Evolutionary conservation across 192 early-diverging fungal genomes (phyloP).

Genomic region (Dissophora globulifera): DNA sequence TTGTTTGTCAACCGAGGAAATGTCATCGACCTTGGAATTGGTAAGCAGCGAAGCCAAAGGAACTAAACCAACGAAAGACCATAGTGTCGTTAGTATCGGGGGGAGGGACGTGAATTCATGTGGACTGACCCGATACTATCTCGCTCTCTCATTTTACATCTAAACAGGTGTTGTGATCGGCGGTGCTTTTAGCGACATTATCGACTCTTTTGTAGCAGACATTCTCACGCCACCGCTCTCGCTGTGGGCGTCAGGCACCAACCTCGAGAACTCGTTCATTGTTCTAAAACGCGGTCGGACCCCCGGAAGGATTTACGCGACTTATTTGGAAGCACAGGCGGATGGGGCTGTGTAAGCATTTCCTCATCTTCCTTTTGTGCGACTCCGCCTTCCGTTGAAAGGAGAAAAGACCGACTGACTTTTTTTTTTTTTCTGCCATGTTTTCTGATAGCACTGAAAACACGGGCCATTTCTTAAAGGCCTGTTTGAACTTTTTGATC

Average conservation of each 20-base stretch:
- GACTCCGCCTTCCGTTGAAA: background rate
- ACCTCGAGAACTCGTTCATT: constrained; percentile 57
- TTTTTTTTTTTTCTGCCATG: background rate
- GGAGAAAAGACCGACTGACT: background rate
- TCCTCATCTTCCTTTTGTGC: background rate
- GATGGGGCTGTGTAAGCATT: constrained; percentile 55
- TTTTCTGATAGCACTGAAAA: constrained; percentile 40
- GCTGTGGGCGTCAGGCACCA: constrained; percentile 47
- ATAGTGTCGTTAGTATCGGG: too few species aligned
- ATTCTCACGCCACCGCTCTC: constrained; percentile 56
- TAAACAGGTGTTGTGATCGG: constrained; percentile 54
- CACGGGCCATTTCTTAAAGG: constrained; percentile 45
- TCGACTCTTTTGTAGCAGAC: constrained; percentile 56
- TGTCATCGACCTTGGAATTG: constrained; percentile 29
- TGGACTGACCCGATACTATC: too few species aligned
- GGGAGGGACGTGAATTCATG: too few species aligned
- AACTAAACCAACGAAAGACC: background rate
- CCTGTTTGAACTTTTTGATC: constrained; percentile 36
- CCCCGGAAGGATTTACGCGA: constrained; percentile 19
- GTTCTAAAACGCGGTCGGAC: constrained; percentile 42
- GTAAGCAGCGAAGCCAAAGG: background rate
- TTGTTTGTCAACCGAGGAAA: constrained; percentile 29
- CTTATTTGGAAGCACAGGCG: constrained; percentile 53
- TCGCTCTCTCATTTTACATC: background rate
- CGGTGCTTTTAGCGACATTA: constrained; percentile 45